These are phyloP conservation scores for Cercophora newfieldiana DNA, from an alignment of 495 filamentous ascomycete species.

Conservation along the genomic window DNA sequence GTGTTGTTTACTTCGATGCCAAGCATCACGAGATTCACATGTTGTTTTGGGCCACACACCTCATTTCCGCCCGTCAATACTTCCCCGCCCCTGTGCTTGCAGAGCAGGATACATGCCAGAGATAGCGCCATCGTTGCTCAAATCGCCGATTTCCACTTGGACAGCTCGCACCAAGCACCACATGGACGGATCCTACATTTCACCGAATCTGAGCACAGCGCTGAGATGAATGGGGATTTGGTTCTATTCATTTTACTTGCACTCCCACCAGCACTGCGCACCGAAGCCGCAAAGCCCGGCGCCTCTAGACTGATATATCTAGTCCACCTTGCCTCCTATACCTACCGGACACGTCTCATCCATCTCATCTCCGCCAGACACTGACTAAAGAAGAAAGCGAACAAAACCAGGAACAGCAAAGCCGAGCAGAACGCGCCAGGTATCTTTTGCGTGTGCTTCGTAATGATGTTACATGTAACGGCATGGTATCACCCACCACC, in stretches of 20 bases:
- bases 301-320: background rate
- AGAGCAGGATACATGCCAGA: too few species aligned
- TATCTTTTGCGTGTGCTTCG: background rate
- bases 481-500: background rate
- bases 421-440: constrained; percentile 6
- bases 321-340: background rate
- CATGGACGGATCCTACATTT: too few species aligned
- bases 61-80: background rate
- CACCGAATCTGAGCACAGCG: too few species aligned
- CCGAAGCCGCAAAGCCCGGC: background rate
- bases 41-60: background rate
- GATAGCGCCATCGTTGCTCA: too few species aligned
- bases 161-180: too few species aligned
- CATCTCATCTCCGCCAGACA: background rate
- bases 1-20: background rate
- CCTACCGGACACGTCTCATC: background rate
- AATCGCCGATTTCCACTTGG: too few species aligned
- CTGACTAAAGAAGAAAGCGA: background rate
- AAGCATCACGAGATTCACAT: background rate
- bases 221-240: background rate
- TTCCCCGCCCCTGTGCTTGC: background rate
- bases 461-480: constrained; percentile 8
- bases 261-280: too few species aligned
- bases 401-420: background rate
- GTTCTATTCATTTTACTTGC: background rate